Percentiles rank a stretch among this genome's conserved stretches.
phyloP scores from a whole-genome alignment of 2,329 filamentous ascomycete species.

The Calycina herbarum region DNA sequence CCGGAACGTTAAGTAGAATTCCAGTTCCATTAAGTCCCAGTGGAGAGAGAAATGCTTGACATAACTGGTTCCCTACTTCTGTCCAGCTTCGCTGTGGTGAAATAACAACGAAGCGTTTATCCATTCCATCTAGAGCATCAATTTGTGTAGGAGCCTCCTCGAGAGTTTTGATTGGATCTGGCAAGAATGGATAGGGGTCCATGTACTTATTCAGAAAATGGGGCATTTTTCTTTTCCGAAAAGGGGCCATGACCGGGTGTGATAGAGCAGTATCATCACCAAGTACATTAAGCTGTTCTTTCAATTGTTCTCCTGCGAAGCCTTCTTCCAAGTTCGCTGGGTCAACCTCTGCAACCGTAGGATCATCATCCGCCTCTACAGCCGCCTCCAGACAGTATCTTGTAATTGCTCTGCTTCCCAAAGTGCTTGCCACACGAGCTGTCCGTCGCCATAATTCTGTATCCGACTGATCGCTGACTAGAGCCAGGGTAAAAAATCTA shows the following conservation, averaged over 20 bases:
- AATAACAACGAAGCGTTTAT: conserved; percentile 23
- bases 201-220: conserved; percentile 52
- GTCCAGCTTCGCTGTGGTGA: conserved; percentile 32
- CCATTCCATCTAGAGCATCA: conserved; percentile 10
- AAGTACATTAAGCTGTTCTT: conserved; percentile 53
- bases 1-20: conserved; percentile 29
- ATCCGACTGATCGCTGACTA: conserved; percentile 66
- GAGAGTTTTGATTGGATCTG: conserved; percentile 47
- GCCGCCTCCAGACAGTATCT: conserved; percentile 66
- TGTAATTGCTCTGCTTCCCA: conserved; percentile 57
- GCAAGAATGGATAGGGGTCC: conserved; percentile 63
- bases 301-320: conserved; percentile 63
- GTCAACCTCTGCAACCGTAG: conserved; percentile 60
- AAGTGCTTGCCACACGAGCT: conserved; percentile 57
- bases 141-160: neutral
- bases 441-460: conserved; percentile 64
- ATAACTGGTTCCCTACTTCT: conserved; percentile 32
- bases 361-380: conserved; percentile 67
- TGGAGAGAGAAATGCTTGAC: conserved; percentile 23
- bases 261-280: conserved; percentile 56
- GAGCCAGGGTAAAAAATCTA: conserved; percentile 56
- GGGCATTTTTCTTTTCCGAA: conserved; percentile 53
- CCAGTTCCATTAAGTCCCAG: conserved; percentile 22
- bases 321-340: conserved; percentile 64
- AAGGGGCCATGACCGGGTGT: conserved; percentile 62